Conservation (phyloP, 257 asterid genomes). For the Nicotiana noctiflora region DNA sequence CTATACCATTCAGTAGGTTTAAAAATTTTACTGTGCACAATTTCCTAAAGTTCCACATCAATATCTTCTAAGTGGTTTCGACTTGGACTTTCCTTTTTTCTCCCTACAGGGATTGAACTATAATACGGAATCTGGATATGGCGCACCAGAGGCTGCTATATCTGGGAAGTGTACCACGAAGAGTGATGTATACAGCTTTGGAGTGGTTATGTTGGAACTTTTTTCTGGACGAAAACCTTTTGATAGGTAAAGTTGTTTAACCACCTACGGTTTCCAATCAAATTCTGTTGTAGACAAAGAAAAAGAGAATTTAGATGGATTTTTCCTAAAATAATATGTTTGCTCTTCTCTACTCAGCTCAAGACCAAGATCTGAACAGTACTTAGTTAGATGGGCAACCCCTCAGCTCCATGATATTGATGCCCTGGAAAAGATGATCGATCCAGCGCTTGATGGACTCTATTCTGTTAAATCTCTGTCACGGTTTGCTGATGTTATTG, state of each 20-base stretch:
- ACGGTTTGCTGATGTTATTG: constrained; percentile 88
- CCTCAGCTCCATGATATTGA: constrained; percentile 98
- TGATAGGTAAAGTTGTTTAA: constrained; percentile 44
- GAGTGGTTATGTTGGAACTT: constrained; percentile 92
- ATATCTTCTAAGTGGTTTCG: neutral
- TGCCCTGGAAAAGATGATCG: constrained; percentile 89
- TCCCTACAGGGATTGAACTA: constrained; percentile 38
- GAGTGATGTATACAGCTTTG: constrained; percentile 91
- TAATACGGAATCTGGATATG: constrained; percentile 51
- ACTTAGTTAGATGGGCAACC: constrained; percentile 92
- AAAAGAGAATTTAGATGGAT: neutral
- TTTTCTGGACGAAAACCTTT: constrained; percentile 86
- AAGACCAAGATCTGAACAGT: constrained; percentile 80
- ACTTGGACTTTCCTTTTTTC: neutral
- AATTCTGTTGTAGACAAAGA: neutral
- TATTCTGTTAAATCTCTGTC: constrained; percentile 91
- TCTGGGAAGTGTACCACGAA: constrained; percentile 76
- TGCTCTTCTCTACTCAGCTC: constrained; percentile 35
- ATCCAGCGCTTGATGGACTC: constrained; percentile 81
- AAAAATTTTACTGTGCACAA: neutral
- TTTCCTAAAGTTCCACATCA: neutral
- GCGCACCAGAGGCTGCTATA: constrained; percentile 88
- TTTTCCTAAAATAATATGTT: neutral
- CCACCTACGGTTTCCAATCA: neutral
- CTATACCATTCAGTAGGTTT: neutral